Evolutionary conservation across 2,329 filamentous ascomycete genomes (phyloP), one percentile per base, ranked within the genome.

Genomic region (Aspergillus vadensis): DNA sequence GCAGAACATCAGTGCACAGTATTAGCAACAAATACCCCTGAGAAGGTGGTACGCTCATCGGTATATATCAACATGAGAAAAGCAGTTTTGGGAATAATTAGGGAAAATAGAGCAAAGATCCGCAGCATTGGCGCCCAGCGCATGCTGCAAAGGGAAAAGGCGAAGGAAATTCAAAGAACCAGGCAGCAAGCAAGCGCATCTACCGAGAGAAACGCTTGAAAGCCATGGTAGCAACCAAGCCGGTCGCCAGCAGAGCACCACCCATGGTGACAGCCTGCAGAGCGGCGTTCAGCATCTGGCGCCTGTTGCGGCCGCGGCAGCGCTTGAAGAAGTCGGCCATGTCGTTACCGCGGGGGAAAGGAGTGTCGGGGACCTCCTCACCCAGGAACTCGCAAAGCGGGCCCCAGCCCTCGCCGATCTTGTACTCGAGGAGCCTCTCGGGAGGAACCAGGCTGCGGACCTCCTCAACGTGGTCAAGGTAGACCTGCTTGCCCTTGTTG

Each of bases 401-500:
- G 60, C 75, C 78, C 82, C 82, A 85, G 60, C 83, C 83, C 43
- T 84, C 80, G 60, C 79, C 78, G 68, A 84, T 81, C 67, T 79
- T 77, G 73, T 83, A 85, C 67, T 84, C 82, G 48, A 86, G 76
- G 41, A 85, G 74, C 60, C 80, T 79, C 62, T 83, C 82, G 7
- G 76, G 70, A 3, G 82, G 81, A 8, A 79, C 77, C 55, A 85
- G 32, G 62, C 73, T 74, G 57, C 79, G 79, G 25, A 86, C 79
- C 66, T 83, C 76, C 9, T 78, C 82, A 67, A 86, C 84, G 71
- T 86, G 83, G 60, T 83, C 79, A 43, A 77, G 74, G 78, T 85
- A 90, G 49, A 86, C 80, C 55, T 86, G 80, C 78, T 89, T 89
- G 70, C 86, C 88, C 61, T 84, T 80, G 72, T 83, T 83, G 70